phyloP scores from a whole-genome alignment of 164 flowering plant genomes.

The Pachysandra terminalis region DNA sequence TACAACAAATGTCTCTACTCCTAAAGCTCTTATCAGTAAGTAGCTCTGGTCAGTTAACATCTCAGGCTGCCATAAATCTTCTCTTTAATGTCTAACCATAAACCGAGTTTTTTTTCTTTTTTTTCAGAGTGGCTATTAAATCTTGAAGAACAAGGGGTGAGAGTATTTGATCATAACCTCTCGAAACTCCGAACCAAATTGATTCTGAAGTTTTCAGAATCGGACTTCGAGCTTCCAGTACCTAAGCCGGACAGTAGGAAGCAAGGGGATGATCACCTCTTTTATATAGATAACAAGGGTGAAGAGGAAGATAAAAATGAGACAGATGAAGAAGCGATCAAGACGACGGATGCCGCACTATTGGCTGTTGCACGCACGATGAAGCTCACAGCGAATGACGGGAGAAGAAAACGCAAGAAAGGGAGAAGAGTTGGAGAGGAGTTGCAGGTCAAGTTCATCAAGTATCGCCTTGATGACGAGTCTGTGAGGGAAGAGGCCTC shows the following conservation, averaged over 20 bases:
- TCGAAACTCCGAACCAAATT: constrained; percentile 33
- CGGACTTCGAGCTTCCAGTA: constrained; percentile 19
- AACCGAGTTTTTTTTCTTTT: constrained; percentile 6
- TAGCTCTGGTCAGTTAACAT: not conserved
- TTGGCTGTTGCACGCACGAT: constrained; percentile 51
- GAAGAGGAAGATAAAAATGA: constrained; percentile 22
- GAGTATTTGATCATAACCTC: constrained; percentile 37
- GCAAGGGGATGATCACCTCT: constrained; percentile 29
- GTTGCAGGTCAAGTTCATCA: constrained; percentile 35
- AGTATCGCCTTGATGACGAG: constrained; percentile 24
- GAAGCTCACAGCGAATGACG: constrained; percentile 22
- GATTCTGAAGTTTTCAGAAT: constrained; percentile 21
- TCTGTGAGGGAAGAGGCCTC: constrained; percentile 19
- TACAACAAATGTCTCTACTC: constrained; percentile 40
- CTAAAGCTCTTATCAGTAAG: constrained; percentile 61
- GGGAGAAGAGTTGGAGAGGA: constrained; percentile 16
- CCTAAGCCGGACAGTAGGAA: constrained; percentile 15
- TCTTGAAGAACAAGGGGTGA: constrained; percentile 48
- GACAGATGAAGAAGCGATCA: constrained; percentile 24
- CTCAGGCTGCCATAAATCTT: not conserved
- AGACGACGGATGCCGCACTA: constrained; percentile 39
- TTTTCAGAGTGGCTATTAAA: constrained; percentile 51
- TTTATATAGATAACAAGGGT: constrained; percentile 51
- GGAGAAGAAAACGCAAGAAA: constrained; percentile 36
- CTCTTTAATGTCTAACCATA: constrained; percentile 2